Conservation (phyloP, 2,329 filamentous ascomycete genomes). For the Sporothrix mexicana region DNA sequence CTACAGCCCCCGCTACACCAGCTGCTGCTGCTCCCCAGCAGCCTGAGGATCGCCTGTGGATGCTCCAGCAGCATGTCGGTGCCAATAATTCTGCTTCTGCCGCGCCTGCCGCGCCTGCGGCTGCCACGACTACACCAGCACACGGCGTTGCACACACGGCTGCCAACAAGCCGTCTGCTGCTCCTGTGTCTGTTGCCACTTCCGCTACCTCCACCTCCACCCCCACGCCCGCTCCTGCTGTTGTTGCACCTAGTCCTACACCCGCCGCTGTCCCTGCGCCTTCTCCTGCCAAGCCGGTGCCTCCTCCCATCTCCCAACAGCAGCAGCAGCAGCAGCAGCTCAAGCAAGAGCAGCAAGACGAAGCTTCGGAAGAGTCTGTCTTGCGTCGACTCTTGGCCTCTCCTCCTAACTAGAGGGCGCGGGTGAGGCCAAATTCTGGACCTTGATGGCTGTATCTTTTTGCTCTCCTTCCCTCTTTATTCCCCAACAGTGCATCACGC, state of each 20-base stretch:
- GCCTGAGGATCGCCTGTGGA: slow-evolving; percentile 8
- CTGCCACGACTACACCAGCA: not conserved
- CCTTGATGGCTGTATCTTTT: not conserved
- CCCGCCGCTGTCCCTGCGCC: not conserved
- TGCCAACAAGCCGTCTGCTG: not conserved
- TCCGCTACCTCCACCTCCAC: not conserved
- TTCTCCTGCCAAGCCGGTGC: not conserved
- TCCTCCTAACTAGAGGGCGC: not conserved
- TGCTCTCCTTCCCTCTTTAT: not conserved
- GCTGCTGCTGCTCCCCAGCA: not conserved
- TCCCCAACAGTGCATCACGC: too few relatives aligned
- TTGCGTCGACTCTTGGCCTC: slow-evolving; percentile 26
- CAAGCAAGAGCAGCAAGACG: slow-evolving; percentile 26
- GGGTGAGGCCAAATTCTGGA: too few relatives aligned
- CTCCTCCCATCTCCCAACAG: slow-evolving; percentile 1
- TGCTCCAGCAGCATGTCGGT: not conserved
- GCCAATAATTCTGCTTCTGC: not conserved
- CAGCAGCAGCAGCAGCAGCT: not conserved
- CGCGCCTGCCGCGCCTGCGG: not conserved
- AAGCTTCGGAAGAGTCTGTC: slow-evolving; percentile 32
- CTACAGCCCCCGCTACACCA: not conserved
- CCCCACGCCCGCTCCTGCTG: not conserved
- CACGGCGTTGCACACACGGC: not conserved
- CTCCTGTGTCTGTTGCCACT: not conserved
- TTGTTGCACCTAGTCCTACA: not conserved